These are phyloP conservation scores for Nitzschia palea DNA, from an alignment of 108 stramenopile genomes.

Conservation along the genomic window DNA sequence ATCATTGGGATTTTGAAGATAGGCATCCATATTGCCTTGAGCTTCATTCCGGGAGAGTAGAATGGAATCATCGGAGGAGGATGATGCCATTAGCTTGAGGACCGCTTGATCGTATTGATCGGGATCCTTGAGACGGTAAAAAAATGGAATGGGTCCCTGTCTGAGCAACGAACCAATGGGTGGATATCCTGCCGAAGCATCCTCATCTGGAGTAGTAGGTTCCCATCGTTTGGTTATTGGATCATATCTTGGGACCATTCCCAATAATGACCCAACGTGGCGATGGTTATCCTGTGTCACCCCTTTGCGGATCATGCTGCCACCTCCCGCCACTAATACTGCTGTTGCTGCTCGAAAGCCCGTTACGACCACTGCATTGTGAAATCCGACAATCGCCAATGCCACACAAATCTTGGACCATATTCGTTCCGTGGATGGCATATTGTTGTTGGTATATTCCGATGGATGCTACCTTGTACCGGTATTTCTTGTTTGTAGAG, in stretches of 20 bases:
- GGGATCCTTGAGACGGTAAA: constrained; percentile 49
- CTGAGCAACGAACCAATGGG: constrained; percentile 51
- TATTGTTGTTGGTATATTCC: too few relatives aligned
- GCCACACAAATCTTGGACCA: too few relatives aligned
- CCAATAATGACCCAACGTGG: too few relatives aligned
- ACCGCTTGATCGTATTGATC: constrained; percentile 69
- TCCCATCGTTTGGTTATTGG: not conserved
- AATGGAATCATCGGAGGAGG: constrained; percentile 21
- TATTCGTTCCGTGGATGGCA: too few relatives aligned
- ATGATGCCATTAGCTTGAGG: constrained; percentile 57
- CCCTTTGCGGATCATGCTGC: too few relatives aligned
- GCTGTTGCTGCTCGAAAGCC: too few relatives aligned
- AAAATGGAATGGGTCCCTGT: constrained; percentile 60
- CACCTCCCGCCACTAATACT: too few relatives aligned
- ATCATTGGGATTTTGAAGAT: constrained; percentile 60
- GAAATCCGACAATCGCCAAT: too few relatives aligned
- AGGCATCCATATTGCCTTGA: constrained; percentile 76
- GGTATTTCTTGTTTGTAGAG: too few relatives aligned
- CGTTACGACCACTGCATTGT: too few relatives aligned
- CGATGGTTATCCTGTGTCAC: too few relatives aligned
- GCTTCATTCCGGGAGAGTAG: constrained; percentile 45
- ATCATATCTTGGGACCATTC: constrained; percentile 8
- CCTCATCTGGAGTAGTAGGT: not conserved
- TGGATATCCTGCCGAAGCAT: constrained; percentile 47
- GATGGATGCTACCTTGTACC: too few relatives aligned